Evolutionary conservation across 345 rosid genomes (phyloP).

Genomic region (Hibiscus mutabilis): DNA sequence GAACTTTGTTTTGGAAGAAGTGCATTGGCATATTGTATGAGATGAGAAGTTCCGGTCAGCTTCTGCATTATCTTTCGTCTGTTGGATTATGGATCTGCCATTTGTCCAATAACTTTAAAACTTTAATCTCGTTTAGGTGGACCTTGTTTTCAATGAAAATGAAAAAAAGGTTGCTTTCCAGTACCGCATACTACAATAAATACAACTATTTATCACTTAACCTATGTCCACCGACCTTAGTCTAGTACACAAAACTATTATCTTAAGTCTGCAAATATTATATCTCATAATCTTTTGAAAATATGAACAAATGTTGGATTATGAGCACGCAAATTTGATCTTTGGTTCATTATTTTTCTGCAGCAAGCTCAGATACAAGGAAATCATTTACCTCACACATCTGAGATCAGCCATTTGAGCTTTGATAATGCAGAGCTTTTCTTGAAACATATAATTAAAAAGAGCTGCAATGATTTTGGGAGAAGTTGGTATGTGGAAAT

Average conservation of each 20-base stretch:
- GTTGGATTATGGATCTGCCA: neutral
- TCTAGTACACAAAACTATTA: neutral
- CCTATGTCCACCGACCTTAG: neutral
- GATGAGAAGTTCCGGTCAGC: conserved; percentile 3
- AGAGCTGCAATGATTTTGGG: neutral
- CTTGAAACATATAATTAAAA: too few species aligned
- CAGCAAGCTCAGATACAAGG: neutral
- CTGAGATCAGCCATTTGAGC: neutral
- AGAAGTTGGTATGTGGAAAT: too few species aligned
- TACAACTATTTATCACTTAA: neutral
- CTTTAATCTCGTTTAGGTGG: neutral
- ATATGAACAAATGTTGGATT: too few species aligned
- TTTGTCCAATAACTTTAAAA: neutral
- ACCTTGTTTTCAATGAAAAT: neutral
- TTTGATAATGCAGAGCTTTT: too few species aligned
- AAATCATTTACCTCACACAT: neutral
- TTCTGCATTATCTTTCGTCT: neutral
- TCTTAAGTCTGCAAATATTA: too few species aligned
- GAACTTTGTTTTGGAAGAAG: neutral
- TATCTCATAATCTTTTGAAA: too few species aligned
- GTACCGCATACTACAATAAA: neutral
- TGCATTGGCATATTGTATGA: neutral
- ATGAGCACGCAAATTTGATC: too few species aligned
- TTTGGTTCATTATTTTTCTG: too few species aligned
- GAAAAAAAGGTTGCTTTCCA: neutral